Percentiles rank a stretch among this genome's conserved stretches.
Evolutionary conservation across 805 yeast genomes (phyloP).

Genomic region (Phaffomyces antillensis): DNA sequence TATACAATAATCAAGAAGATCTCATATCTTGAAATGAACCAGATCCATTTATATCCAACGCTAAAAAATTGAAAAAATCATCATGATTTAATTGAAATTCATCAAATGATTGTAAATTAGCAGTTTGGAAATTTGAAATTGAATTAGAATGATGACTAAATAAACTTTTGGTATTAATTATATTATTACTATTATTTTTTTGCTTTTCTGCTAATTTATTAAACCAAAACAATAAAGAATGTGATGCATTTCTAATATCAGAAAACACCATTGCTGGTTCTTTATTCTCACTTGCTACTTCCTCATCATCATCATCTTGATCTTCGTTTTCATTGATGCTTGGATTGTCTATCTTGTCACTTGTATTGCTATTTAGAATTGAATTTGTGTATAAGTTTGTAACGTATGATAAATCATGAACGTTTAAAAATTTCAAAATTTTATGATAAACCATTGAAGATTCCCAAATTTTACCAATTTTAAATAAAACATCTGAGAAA

Average conservation of each 20-base stretch:
- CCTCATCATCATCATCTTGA: slow-evolving; percentile 15
- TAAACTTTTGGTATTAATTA: neutral
- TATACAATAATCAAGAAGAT: no score
- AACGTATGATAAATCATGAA: slow-evolving; percentile 19
- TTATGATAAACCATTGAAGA: slow-evolving; percentile 23
- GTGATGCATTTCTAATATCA: slow-evolving; percentile 28
- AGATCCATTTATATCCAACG: slow-evolving; percentile 19
- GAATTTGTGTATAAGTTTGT: neutral
- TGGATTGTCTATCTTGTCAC: slow-evolving; percentile 11
- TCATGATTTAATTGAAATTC: slow-evolving; percentile 23
- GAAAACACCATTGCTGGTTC: slow-evolving; percentile 32
- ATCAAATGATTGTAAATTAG: slow-evolving; percentile 13
- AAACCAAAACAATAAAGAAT: slow-evolving; percentile 25
- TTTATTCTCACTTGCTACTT: slow-evolving; percentile 19
- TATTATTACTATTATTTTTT: neutral
- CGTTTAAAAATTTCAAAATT: slow-evolving; percentile 22
- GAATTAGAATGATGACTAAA: slow-evolving; percentile 2
- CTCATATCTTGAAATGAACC: slow-evolving; percentile 12
- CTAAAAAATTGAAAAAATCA: slow-evolving; percentile 25
- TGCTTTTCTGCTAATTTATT: slow-evolving; percentile 18
- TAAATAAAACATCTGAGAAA: slow-evolving; percentile 15
- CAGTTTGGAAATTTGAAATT: slow-evolving; percentile 13
- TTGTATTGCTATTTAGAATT: neutral
- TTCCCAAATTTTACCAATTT: slow-evolving; percentile 24
- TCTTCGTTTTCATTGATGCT: slow-evolving; percentile 14